Evolutionary conservation across 352 stramenopile genomes (phyloP), one percentile per base, ranked within the genome.

Genomic region (Elongisporangium anandrum): DNA sequence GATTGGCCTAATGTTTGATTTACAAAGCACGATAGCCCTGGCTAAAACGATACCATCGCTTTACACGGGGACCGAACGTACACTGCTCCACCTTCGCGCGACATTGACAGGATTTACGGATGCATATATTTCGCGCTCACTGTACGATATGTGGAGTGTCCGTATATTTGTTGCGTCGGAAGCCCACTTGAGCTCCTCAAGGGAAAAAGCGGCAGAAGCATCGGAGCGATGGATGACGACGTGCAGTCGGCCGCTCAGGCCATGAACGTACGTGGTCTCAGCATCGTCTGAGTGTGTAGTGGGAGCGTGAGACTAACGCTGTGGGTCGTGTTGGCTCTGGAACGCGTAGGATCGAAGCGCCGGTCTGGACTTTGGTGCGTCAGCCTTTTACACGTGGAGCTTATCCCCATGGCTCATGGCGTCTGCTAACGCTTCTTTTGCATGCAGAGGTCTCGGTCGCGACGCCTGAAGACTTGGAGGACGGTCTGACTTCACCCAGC

Each of bases 401-500:
- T 34, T 3, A 34, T 34, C 24, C 24, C 50, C 57, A 2, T 15
- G 8, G 19, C 22, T 7, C 24, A 4, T 20, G 7, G 13, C 10
- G 16, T 3, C 34, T 22, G 10, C 16, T 29, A 48, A 2, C 7
- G 15, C 21, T 55, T 41, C 22, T 52, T 41, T 50, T 21, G 5
- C 38, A 13, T 53, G 24, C 56, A 93, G 85, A 94, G 68, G 81
- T 94, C 23, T 90, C 83, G 1, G 86, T 94, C 19, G 73, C 85
- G 13, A 77, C 85, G 57, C 70, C 66, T 20, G 79, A 92, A 53
- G 86, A 90, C 47, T 61, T 93, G 49, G 84, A 94, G 57, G 72
- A 87, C 57, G 84, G 84, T 47, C 53, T 92, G 26, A 77, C 92
- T 63, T 94, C 85, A 15, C 77, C 81, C 9, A 91, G 90, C 74